phyloP scores from a whole-genome alignment of 1,139 yeast species.

The Scheffersomyces illinoinensis region DNA sequence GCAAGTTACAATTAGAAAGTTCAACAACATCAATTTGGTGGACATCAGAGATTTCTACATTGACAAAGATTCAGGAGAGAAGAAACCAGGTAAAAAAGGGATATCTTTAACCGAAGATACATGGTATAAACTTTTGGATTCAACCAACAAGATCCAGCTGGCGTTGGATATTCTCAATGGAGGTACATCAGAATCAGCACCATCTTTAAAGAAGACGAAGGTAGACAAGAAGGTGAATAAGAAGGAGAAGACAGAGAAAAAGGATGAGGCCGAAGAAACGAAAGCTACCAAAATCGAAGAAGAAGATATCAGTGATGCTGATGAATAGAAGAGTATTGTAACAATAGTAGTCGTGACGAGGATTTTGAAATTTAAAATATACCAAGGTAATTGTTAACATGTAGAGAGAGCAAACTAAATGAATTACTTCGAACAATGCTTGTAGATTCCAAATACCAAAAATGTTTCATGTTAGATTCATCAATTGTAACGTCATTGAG shows the following conservation, averaged over 20 bases:
- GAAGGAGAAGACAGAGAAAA: constrained; percentile 5
- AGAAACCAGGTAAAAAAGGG: constrained; percentile 83
- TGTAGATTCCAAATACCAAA: background rate
- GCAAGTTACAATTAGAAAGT: constrained; percentile 69
- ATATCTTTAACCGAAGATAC: constrained; percentile 73
- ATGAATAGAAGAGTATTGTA: background rate
- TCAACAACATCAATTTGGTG: constrained; percentile 62
- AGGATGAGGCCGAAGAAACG: constrained; percentile 7
- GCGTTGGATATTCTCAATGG: constrained; percentile 56
- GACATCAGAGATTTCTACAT: constrained; percentile 82
- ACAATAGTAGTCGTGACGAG: background rate
- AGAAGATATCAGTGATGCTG: constrained; percentile 4
- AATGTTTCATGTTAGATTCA: background rate
- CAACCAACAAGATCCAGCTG: constrained; percentile 55
- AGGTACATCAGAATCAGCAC: constrained; percentile 4
- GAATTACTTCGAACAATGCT: background rate
- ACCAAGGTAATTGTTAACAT: background rate
- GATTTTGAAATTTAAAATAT: background rate
- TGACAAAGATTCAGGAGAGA: constrained; percentile 58
- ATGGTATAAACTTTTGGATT: constrained; percentile 58
- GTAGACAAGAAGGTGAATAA: constrained; percentile 5
- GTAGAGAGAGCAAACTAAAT: background rate
- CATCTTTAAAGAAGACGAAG: constrained; percentile 7
- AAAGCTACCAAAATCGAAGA: background rate
- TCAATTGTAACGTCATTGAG: background rate